Conservation (phyloP, 495 filamentous ascomycete species). For the Lasiosphaeris hirsuta region DNA sequence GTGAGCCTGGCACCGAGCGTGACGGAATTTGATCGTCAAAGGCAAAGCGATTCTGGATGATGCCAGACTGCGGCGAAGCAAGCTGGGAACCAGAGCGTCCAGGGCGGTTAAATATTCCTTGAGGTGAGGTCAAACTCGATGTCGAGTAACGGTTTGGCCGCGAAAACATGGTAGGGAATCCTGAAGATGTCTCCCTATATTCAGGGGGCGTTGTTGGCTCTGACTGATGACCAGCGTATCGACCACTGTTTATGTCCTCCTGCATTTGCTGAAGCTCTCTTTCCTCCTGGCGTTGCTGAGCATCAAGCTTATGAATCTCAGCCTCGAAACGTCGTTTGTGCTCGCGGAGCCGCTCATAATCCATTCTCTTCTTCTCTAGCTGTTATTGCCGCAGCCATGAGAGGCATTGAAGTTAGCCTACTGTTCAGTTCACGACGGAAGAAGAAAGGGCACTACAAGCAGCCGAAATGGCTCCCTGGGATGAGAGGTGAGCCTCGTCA, state of each 20-base stretch:
- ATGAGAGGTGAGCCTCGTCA: neutral
- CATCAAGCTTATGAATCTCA: conserved; percentile 80
- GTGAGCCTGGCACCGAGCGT: conserved; percentile 80
- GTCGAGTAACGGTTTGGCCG: conserved; percentile 80
- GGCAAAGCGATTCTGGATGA: conserved; percentile 45
- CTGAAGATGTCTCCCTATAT: conserved; percentile 64
- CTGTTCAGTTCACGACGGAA: conserved; percentile 2
- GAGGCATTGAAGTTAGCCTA: conserved; percentile 19
- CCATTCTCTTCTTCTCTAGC: conserved; percentile 89
- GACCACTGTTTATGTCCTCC: conserved; percentile 57
- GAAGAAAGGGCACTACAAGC: neutral
- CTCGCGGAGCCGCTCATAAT: conserved; percentile 82
- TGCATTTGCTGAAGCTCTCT: conserved; percentile 78
- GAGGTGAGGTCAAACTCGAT: conserved; percentile 76
- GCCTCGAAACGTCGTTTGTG: conserved; percentile 81
- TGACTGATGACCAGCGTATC: conserved; percentile 66
- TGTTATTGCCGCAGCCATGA: conserved; percentile 34
- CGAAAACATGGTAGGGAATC: conserved; percentile 68
- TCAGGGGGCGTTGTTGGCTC: conserved; percentile 98
- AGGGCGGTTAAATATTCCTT: conserved; percentile 69
- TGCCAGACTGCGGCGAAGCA: conserved; percentile 56
- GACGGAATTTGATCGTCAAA: conserved; percentile 63
- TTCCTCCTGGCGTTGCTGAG: conserved; percentile 75
- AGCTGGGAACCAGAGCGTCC: conserved; percentile 69
- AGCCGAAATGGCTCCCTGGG: neutral